These are phyloP conservation scores for Clonostachys sp. DNA, from an alignment of 2,329 filamentous ascomycete species.

Conservation along the genomic window DNA sequence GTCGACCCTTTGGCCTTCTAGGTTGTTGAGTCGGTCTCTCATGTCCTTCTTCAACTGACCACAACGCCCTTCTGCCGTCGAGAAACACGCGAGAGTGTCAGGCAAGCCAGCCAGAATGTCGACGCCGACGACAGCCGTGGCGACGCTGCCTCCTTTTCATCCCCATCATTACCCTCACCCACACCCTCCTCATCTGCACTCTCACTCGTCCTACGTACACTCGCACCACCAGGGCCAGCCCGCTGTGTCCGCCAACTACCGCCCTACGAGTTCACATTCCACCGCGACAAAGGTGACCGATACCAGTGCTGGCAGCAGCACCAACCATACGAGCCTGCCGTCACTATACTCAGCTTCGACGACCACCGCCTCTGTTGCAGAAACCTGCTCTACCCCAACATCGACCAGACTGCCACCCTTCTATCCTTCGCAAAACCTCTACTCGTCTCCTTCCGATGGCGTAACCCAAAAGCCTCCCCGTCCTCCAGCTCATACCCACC, in stretches of 20 bases:
- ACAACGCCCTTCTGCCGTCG: background rate
- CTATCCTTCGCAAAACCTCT: slow-evolving; percentile 12
- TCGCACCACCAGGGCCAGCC: slow-evolving; percentile 21
- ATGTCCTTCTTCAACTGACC: background rate
- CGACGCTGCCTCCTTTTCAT: slow-evolving; percentile 66
- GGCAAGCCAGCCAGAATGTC: slow-evolving; percentile 51
- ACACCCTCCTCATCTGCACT: slow-evolving; percentile 59
- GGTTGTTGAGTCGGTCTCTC: background rate
- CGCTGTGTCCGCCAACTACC: slow-evolving; percentile 19
- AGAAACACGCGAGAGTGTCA: background rate
- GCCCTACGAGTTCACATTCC: slow-evolving; percentile 3
- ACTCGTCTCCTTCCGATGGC: slow-evolving; percentile 24
- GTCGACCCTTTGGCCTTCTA: background rate
- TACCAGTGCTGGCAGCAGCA: slow-evolving; percentile 1
- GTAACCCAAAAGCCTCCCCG: slow-evolving; percentile 19
- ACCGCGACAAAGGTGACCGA: background rate
- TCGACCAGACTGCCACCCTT: slow-evolving; percentile 14
- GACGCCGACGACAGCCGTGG: slow-evolving; percentile 74
- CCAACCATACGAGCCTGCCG: background rate
- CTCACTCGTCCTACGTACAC: slow-evolving; percentile 48
- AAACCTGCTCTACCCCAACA: slow-evolving; percentile 10
- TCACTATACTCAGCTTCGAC: slow-evolving; percentile 1
- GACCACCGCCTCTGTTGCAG: slow-evolving; percentile 1
- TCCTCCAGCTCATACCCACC: slow-evolving; percentile 19
- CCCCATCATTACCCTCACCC: slow-evolving; percentile 62